Base-by-base conservation (phyloP, 192 early-diverging fungal species). In the Pecoramyces ruminantium region DNA sequence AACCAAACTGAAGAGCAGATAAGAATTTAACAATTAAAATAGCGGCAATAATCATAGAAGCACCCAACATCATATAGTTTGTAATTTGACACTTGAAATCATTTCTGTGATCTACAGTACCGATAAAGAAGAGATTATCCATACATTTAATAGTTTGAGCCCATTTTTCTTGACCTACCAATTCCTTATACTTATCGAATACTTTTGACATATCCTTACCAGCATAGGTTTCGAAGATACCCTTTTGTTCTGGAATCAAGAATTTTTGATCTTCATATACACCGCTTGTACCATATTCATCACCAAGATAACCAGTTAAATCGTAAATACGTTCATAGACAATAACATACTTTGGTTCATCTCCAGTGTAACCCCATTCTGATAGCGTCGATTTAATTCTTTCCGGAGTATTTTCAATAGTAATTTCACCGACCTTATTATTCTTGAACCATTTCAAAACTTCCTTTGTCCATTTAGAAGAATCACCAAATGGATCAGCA, bases 1-100 rank as follows among this genome's bases (percentile, higher is more conserved):
- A 87, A 38, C 93, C 93, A 67, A 97, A 85, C 82, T 97, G 95
- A 81, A 98, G 86, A 6, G 97, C 96, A 21, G 97, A 95, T 79
- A 97, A 86, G 82, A 98, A 98, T 87, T 97, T 97, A 87, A 98
- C 92, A 38, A 94, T 86, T 81, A 98, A 93, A 38, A 97, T 92
- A 16, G 51, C 17, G n/a, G 51, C 51, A 67, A 67, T 67, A 67
- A 67, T n/a, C 51, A 67, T 67, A 1, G 51, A 67, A 67, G 51
- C 51, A 67, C 51, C 51, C 9, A 67, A n/a, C 51, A 67, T 67
- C 51, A 67, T 67, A n/a, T 67, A 67, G 9, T 67, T 67, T 21
- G 51, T 67, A 67, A 67, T 67, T 67, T 67, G 87, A 86, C 13
- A 94, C 93, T 83, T 97, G 88, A 67, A 96, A n/a, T 93, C 92